phyloP scores from a whole-genome alignment of 352 stramenopile genomes.

The Phytophthora rubi region DNA sequence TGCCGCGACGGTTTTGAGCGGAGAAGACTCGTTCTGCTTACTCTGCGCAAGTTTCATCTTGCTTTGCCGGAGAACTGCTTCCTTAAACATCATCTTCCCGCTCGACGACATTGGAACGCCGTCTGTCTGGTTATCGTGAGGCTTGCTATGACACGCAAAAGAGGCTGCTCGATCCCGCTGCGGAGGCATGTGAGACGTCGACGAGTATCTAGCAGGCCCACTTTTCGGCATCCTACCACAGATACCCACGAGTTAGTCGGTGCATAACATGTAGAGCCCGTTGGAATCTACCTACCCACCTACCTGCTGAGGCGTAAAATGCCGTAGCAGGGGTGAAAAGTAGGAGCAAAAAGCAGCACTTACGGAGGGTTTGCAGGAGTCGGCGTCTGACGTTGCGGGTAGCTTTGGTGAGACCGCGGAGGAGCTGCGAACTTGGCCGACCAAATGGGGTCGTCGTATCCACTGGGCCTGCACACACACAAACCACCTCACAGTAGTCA shows the following conservation, averaged over 20 bases:
- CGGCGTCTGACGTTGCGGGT: slow-evolving; percentile 24
- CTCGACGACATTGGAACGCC: slow-evolving; percentile 12
- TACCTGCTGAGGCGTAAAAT: slow-evolving; percentile 20
- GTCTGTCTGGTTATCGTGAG: slow-evolving; percentile 16
- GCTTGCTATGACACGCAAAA: slow-evolving; percentile 31
- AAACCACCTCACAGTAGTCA: neutral
- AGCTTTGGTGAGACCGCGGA: slow-evolving; percentile 22
- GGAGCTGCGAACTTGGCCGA: slow-evolving; percentile 22
- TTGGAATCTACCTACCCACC: neutral
- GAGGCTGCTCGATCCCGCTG: slow-evolving; percentile 34
- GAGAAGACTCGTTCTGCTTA: slow-evolving; percentile 11
- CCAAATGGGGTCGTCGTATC: slow-evolving; percentile 25
- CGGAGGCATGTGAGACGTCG: slow-evolving; percentile 1
- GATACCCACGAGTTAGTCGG: slow-evolving; percentile 1
- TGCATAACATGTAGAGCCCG: neutral
- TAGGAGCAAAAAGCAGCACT: slow-evolving; percentile 30
- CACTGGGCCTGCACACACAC: slow-evolving; percentile 5
- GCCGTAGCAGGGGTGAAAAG: slow-evolving; percentile 17
- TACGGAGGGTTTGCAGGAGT: slow-evolving; percentile 28
- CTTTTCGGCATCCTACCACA: slow-evolving; percentile 27
- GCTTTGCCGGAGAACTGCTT: slow-evolving; percentile 59
- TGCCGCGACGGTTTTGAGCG: slow-evolving; percentile 3
- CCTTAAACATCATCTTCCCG: slow-evolving; percentile 57
- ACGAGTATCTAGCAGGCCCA: slow-evolving; percentile 9
- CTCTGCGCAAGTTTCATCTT: slow-evolving; percentile 22